These are phyloP conservation scores for Podaxis sp. DNA, from an alignment of 768 basidiomycete genomes.

Conservation along the genomic window DNA sequence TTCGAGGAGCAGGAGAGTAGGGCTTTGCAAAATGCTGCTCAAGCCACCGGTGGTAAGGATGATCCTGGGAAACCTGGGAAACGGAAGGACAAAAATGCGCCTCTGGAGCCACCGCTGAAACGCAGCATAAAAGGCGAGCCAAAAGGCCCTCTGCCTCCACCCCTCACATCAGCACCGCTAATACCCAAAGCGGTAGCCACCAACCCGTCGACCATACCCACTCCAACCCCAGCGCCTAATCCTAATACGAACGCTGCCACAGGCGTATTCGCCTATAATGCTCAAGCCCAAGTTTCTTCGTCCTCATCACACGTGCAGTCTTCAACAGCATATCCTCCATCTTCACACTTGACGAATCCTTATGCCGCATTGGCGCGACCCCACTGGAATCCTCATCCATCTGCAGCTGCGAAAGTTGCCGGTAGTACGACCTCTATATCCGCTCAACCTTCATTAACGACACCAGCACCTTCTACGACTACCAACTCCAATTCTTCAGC, in stretches of 20 bases:
- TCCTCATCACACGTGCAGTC: conserved; percentile 22
- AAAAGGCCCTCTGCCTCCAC: conserved; percentile 65
- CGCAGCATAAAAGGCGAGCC: conserved; percentile 66
- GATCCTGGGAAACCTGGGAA: conserved; percentile 34
- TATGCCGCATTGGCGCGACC: conserved; percentile 37
- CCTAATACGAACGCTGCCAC: conserved; percentile 32
- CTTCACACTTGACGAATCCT: conserved; percentile 33
- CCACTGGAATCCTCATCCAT: conserved; percentile 34
- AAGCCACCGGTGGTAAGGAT: conserved; percentile 32
- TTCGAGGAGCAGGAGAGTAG: conserved; percentile 73
- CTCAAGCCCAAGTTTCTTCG: conserved; percentile 29
- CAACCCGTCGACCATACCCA: conserved; percentile 23
- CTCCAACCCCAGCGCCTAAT: conserved; percentile 22
- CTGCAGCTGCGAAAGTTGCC: conserved; percentile 21
- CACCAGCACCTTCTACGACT: conserved; percentile 16
- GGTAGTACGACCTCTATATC: conserved; percentile 27
- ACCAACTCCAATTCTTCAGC: conserved; percentile 20
- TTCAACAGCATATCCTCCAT: conserved; percentile 26
- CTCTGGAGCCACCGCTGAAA: conserved; percentile 65
- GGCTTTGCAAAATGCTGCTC: conserved; percentile 38
- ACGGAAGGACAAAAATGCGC: conserved; percentile 61
- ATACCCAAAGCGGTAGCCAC: conserved; percentile 39
- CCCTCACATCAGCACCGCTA: conserved; percentile 65
- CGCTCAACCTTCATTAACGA: conserved; percentile 19
- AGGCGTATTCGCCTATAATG: conserved; percentile 42